Percentiles rank a stretch among this genome's conserved stretches.
Conservation (phyloP, 805 yeast species). For the Alloascoidea africana region DNA sequence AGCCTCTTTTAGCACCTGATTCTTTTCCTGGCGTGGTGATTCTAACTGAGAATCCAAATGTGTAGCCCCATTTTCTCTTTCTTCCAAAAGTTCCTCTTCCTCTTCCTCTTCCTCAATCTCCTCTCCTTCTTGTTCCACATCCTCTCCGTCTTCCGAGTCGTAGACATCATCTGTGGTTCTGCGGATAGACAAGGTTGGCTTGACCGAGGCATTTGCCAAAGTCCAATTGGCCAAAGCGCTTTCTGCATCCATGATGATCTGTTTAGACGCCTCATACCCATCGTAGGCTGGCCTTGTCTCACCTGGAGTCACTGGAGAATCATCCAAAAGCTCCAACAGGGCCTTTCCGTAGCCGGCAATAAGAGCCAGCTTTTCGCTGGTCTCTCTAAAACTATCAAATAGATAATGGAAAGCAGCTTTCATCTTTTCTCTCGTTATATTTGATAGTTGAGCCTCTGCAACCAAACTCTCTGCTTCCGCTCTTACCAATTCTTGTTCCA, state of each 20-base stretch:
- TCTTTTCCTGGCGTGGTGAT: too few species aligned
- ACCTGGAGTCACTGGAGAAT: conserved; percentile 80
- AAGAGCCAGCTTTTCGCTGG: conserved; percentile 71
- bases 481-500: conserved; percentile 82
- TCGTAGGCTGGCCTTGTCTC: conserved; percentile 84
- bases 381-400: conserved; percentile 75
- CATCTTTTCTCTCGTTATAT: conserved; percentile 76
- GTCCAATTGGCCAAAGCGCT: conserved; percentile 77
- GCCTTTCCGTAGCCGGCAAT: conserved; percentile 89
- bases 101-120: conserved; percentile 22
- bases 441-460: conserved; percentile 84
- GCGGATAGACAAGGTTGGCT: conserved; percentile 62
- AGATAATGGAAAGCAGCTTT: conserved; percentile 75
- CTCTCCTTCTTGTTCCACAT: conserved; percentile 20
- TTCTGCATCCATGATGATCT: conserved; percentile 76
- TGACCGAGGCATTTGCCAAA: conserved; percentile 66
- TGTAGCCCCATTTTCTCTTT: too few species aligned
- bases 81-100: conserved; percentile 13
- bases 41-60: too few species aligned
- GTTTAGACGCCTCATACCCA: conserved; percentile 81
- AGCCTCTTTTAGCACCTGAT: too few species aligned
- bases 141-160: conserved; percentile 19
- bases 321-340: conserved; percentile 66
- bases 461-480: conserved; percentile 87
- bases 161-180: conserved; percentile 25